These are phyloP conservation scores for Elaeagnus macrophylla DNA, from an alignment of 306 rosid species.

Conservation along the genomic window DNA sequence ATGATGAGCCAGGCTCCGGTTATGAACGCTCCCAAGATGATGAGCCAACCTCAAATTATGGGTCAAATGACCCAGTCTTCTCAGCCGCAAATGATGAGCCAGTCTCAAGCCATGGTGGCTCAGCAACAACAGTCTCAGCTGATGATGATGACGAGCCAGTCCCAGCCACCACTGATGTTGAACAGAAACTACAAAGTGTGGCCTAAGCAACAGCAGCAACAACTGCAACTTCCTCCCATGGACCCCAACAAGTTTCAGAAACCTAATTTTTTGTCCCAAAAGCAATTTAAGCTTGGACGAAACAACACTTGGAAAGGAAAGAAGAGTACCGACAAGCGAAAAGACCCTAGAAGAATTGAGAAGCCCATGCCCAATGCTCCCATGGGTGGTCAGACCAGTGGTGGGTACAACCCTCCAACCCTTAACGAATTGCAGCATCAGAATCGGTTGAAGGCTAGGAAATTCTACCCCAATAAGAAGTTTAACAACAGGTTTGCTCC, in stretches of 20 bases:
- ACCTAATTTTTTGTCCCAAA: constrained; percentile 8
- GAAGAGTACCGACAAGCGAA: constrained; percentile 50
- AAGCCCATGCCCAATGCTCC: constrained; percentile 21
- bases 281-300: constrained; percentile 28
- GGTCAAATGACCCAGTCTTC: constrained; percentile 13
- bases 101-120: constrained; percentile 23
- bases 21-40: constrained; percentile 17
- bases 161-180: constrained; percentile 35
- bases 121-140: constrained; percentile 27
- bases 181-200: constrained; percentile 29
- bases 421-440: constrained; percentile 71
- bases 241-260: constrained; percentile 16
- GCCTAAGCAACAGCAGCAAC: constrained; percentile 16
- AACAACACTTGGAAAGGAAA: constrained; percentile 61
- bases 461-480: constrained; percentile 43
- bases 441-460: constrained; percentile 45
- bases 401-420: constrained; percentile 50
- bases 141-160: constrained; percentile 30
- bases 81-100: constrained; percentile 32
- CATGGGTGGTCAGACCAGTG: constrained; percentile 18
- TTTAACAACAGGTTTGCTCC: constrained; percentile 54
- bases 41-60: constrained; percentile 27
- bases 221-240: constrained; percentile 22
- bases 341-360: constrained; percentile 44
- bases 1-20: constrained; percentile 33